Percentiles rank a stretch among this genome's conserved stretches.
Conservation (phyloP, 805 yeast species). For the Candida orba region DNA sequence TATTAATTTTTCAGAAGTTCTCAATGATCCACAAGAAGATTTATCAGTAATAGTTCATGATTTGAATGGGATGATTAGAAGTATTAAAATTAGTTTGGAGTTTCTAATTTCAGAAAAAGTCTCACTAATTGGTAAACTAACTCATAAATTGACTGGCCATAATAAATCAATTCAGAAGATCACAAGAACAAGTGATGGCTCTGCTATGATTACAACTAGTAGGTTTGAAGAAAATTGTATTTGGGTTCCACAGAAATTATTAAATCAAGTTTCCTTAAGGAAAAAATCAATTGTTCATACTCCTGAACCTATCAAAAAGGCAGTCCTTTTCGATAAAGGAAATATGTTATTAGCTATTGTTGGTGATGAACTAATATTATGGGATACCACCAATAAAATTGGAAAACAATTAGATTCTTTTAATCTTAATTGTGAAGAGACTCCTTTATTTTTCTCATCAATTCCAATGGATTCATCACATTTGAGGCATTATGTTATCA, state of each 20-base stretch:
- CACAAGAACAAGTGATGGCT: slow-evolving; percentile 60
- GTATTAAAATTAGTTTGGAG: slow-evolving; percentile 24
- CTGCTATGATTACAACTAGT: slow-evolving; percentile 49
- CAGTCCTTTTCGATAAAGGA: slow-evolving; percentile 44
- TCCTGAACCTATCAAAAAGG: slow-evolving; percentile 38
- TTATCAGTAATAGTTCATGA: slow-evolving; percentile 42
- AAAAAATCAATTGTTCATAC: slow-evolving; percentile 37
- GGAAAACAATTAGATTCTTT: slow-evolving; percentile 17
- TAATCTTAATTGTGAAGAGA: slow-evolving; percentile 8
- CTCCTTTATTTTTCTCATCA: slow-evolving; percentile 26
- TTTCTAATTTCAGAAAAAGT: slow-evolving; percentile 15
- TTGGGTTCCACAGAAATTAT: slow-evolving; percentile 43
- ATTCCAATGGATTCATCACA: slow-evolving; percentile 30
- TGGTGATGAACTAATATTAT: slow-evolving; percentile 43
- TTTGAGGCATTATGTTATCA: slow-evolving; percentile 39
- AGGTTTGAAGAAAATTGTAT: slow-evolving; percentile 56
- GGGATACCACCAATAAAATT: slow-evolving; percentile 44
- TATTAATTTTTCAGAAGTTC: slow-evolving; percentile 30
- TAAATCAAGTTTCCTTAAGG: slow-evolving; percentile 28
- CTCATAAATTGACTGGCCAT: slow-evolving; percentile 76
- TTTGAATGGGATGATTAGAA: slow-evolving; percentile 30
- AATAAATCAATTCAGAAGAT: slow-evolving; percentile 67
- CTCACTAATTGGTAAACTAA: slow-evolving; percentile 24
- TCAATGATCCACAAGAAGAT: slow-evolving; percentile 19
- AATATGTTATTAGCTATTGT: slow-evolving; percentile 37